These are phyloP conservation scores for Chaetomium sp. DNA, from an alignment of 2,329 filamentous ascomycete genomes.

Conservation along the genomic window DNA sequence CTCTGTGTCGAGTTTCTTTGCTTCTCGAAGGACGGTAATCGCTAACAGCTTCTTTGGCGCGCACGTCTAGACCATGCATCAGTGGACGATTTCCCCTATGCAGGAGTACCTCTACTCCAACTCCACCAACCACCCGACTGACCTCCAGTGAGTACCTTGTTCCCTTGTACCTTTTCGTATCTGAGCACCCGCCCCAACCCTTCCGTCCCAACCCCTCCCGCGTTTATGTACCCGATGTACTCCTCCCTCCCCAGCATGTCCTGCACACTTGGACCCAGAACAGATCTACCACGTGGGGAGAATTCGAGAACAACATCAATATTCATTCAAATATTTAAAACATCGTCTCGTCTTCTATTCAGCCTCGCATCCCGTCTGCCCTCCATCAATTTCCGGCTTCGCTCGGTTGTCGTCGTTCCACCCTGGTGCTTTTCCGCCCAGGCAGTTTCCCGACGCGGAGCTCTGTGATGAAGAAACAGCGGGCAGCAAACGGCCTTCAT, in stretches of 20 bases:
- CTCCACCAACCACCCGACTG: constrained; percentile 55
- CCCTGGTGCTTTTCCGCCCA: constrained; percentile 35
- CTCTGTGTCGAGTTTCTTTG: no score
- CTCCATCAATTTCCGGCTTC: constrained; percentile 6
- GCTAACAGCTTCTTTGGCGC: constrained; percentile 19
- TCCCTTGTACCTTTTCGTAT: constrained; percentile 39
- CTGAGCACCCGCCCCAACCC: constrained; percentile 23
- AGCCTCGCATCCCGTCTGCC: constrained; percentile 13
- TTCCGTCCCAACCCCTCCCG: constrained; percentile 25
- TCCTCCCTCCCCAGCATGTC: constrained; percentile 33
- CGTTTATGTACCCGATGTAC: constrained; percentile 37
- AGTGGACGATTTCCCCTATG: constrained; percentile 61
- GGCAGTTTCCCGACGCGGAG: constrained; percentile 30
- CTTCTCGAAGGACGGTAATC: neutral
- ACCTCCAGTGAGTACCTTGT: constrained; percentile 58
- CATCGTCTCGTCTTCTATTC: constrained; percentile 13
- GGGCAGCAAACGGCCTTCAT: constrained; percentile 32
- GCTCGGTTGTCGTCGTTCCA: constrained; percentile 27
- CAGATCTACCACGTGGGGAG: constrained; percentile 31
- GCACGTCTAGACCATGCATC: constrained; percentile 49
- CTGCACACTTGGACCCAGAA: constrained; percentile 31
- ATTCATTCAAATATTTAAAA: neutral
- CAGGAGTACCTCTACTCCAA: constrained; percentile 56
- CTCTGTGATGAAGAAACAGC: constrained; percentile 37
- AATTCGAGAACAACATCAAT: constrained; percentile 25